These are phyloP conservation scores for Pythium utonaiense DNA, from an alignment of 352 stramenopile species.

Conservation along the genomic window DNA sequence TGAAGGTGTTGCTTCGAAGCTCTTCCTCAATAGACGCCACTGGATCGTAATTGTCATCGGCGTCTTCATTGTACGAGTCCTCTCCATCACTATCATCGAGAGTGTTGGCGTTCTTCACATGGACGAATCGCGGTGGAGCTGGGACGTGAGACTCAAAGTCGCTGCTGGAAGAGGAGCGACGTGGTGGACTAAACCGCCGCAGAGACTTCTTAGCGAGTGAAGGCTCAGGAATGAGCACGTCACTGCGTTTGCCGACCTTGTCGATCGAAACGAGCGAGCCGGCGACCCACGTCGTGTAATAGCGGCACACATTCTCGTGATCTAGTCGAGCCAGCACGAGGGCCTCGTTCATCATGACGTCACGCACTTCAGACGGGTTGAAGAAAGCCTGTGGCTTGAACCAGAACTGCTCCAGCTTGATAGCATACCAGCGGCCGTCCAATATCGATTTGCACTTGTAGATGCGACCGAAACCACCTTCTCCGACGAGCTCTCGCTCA, in stretches of 20 bases:
- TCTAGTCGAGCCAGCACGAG: conserved; percentile 89
- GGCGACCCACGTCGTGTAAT: conserved; percentile 85
- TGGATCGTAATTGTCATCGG: neutral
- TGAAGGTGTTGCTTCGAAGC: neutral
- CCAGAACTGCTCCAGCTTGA: conserved; percentile 82
- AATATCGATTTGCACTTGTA: conserved; percentile 74
- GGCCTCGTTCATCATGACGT: conserved; percentile 92
- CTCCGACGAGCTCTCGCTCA: conserved; percentile 58
- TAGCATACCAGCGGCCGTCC: conserved; percentile 68
- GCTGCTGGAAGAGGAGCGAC: conserved; percentile 21
- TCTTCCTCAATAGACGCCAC: neutral
- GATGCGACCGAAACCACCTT: conserved; percentile 76
- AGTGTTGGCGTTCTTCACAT: neutral
- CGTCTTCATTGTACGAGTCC: conserved; percentile 22
- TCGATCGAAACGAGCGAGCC: conserved; percentile 64
- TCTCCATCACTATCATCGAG: conserved; percentile 21
- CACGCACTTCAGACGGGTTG: conserved; percentile 73
- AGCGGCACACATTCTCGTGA: conserved; percentile 94
- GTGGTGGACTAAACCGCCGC: conserved; percentile 2
- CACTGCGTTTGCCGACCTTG: conserved; percentile 28
- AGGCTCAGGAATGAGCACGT: neutral
- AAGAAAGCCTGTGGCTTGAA: conserved; percentile 83
- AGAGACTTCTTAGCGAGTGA: neutral
- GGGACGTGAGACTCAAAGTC: conserved; percentile 18
- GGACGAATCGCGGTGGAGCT: conserved; percentile 14